A percentile compares a stretch with the other conserved stretches of the same genome.
Conservation (phyloP, 345 rosid species). For the Eucalyptus erythrocorys region DNA sequence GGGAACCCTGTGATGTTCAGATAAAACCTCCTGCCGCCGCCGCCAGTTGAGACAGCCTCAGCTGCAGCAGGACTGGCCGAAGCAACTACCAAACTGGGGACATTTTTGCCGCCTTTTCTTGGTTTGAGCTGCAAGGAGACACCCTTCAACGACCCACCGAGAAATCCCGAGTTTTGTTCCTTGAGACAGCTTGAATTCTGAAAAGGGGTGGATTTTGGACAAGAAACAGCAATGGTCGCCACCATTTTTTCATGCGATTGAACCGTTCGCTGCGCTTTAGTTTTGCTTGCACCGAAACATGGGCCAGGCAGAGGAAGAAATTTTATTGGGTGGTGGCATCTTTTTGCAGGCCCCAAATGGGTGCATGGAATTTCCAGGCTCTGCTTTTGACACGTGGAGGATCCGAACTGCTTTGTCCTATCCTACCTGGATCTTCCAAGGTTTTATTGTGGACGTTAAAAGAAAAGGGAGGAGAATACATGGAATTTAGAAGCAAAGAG, state of each 20-base stretch:
- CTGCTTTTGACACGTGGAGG: conserved; percentile 38
- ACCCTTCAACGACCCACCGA: conserved; percentile 34
- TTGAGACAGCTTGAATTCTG: conserved; percentile 21
- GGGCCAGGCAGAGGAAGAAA: neutral
- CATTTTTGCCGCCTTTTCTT: conserved; percentile 14
- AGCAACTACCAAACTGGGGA: conserved; percentile 28
- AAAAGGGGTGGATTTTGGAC: conserved; percentile 31
- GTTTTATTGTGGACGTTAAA: neutral
- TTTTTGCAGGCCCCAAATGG: neutral
- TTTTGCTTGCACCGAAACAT: neutral
- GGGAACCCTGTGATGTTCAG: conserved; percentile 88
- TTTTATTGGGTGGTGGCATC: neutral
- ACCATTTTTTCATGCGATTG: conserved; percentile 7
- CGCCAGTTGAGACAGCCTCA: neutral
- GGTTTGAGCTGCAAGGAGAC: conserved; percentile 21
- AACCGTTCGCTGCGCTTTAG: neutral
- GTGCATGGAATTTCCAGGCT: conserved; percentile 11
- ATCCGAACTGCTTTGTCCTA: conserved; percentile 7
- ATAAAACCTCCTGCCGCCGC: conserved; percentile 47
- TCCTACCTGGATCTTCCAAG: neutral
- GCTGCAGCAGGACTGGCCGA: conserved; percentile 21
- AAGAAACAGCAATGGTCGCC: conserved; percentile 44
- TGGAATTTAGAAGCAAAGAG: neutral
- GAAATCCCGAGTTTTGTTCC: conserved; percentile 24
- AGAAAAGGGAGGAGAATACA: neutral